Base-by-base conservation (phyloP, 2,329 filamentous ascomycete genomes). In the Zymoseptoria brevis region DNA sequence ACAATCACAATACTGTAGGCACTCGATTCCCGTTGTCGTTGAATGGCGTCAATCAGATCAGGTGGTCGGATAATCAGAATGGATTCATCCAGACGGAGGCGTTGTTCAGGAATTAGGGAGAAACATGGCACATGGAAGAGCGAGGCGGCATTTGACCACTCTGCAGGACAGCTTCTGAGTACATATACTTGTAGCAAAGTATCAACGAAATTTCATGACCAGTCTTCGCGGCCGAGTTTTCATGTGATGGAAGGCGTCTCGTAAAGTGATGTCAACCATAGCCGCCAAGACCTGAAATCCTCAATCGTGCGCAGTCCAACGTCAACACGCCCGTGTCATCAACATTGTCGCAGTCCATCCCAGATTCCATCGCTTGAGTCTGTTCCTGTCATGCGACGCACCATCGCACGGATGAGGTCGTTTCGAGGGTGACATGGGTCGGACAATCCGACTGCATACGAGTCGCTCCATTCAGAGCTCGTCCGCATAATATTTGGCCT, bases 51-150 rank as follows among this genome's bases (percentile, higher is more conserved):
- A 73, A 75, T 58, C 48, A 79, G 29, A 79, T 77, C 13, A 68
- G 68, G 19, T 78, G 75, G 58, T 69, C 67, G 29, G 79, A 81
- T 56, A 82, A 82, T 57, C 68, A 77, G 57, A 74, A 76, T 48
- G 75, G 75, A 0, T 82, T 72, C 61, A 70, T 74, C 19, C 73
- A 76, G 57, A 77, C 73, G 4, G 72, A 79, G 64, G 73, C 74
- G 13, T 68, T 76, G 55, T 79, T 77, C 50, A 58, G 61, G 56
- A 61, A 58, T 16, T 19, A 51, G 52, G 52, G 30, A 29, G 26
- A 4, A 29, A 29, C 7, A 29, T 29, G 26, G 8, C 26, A 29
- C 26, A 29, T 2, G 26, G 26, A 29, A 8, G 7, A 1, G 7
- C 26, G 26, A n/a, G 35, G 35, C 13, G 35, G 35, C 35, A n/a